Conservation (phyloP, 164 flowering plant species). For the Buxus sempervirens region DNA sequence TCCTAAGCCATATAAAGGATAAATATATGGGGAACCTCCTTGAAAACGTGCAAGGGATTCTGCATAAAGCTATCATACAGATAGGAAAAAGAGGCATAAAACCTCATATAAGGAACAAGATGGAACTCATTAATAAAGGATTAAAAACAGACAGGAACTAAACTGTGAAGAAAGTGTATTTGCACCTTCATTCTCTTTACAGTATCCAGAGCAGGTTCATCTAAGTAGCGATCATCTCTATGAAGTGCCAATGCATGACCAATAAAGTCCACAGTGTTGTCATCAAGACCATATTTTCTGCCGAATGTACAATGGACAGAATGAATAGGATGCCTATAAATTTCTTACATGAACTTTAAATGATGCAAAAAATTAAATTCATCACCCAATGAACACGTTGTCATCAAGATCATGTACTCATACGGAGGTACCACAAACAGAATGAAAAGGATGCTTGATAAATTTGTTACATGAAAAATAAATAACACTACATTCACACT, state of each 20-base stretch:
- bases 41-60: conserved; percentile 17
- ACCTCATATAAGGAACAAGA: too few species aligned
- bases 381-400: too few species aligned
- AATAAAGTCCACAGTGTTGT: conserved; percentile 81
- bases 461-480: too few species aligned
- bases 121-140: too few species aligned
- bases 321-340: neutral
- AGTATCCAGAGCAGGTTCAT: conserved; percentile 87
- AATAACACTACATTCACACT: too few species aligned
- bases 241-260: conserved; percentile 94
- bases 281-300: conserved; percentile 95
- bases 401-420: too few species aligned
- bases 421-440: neutral
- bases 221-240: conserved; percentile 72
- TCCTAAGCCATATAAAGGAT: conserved; percentile 91
- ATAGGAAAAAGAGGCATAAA: too few species aligned
- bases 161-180: neutral
- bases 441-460: neutral
- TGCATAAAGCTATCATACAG: too few species aligned
- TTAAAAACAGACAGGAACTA: conserved; percentile 1
- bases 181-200: conserved; percentile 92
- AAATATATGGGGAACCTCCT: conserved; percentile 97
- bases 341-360: too few species aligned
- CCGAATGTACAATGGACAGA: conserved; percentile 5
- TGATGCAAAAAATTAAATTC: too few species aligned